Evolutionary conservation across 2,329 filamentous ascomycete species (phyloP), one percentile per base, ranked within the genome.

Genomic region (Plectosphaerella cucumerina): DNA sequence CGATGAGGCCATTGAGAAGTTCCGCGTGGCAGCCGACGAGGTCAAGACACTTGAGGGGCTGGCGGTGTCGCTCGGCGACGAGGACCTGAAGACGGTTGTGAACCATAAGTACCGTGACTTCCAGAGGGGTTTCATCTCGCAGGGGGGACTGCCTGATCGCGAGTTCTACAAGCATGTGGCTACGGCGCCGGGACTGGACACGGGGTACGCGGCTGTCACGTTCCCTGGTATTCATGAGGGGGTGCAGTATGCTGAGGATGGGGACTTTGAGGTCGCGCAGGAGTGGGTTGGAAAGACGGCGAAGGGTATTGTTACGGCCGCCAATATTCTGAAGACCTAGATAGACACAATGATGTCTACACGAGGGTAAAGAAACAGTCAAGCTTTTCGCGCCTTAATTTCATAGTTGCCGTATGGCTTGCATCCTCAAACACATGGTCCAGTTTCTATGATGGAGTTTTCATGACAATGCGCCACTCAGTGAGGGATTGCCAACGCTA

Each of bases 161-260:
- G 68, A 73, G 45, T 76, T 75, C 39, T 77, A 68, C 56, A 70
- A 65, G 52, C 71, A 77, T 23, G 70, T 76, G 0, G 71, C 76
- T 1, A 74, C 71, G 6, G 75, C 75, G 0, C 75, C 75, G 0
- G 75, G 75, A 0, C 49, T 73, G 1, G 75, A 77, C 42, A 78
- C 74, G 0, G 59, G 75, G 34, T 78, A 74, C 20, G 66, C 68
- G 0, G 66, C 69, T 5, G 68, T 67, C 0, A 66, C 70, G 0
- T 72, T 72, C 50, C 70, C 82, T 12, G 85, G 84, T 20, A 82
- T 88, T 59, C 85, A 84, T 64, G 85, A 85, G 5, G 87, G 86
- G 49, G 78, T 84, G 1, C 78, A 84, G 56, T 79, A 80, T 48
- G 81, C 61, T 2, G 52, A 65, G 10, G 51, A 80, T 50, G 80